Base-by-base conservation (phyloP, 208 protist genomes). In the Spongospora subterranea region DNA sequence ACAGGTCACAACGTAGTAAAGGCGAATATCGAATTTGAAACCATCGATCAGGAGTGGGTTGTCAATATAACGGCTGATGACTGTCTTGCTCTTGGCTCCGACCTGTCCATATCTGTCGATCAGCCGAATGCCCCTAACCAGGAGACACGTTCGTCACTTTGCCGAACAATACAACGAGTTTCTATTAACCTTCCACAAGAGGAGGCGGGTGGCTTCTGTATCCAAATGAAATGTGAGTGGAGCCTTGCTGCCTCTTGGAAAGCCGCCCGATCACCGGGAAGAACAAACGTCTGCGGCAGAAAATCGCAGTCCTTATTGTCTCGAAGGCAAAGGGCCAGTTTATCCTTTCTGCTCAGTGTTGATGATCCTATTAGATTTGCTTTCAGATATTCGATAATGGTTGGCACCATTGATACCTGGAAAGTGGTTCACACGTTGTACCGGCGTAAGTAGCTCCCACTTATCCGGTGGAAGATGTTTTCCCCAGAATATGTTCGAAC, bases 21-120 rank as follows among this genome's bases (percentile, higher is more conserved):
- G 39, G 45, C 93, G 77, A 0, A 92, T 45, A 66, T 93, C 93
- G 76, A 94, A 93, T 66, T 94, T 94, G 90, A 64, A 77, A n/a
- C 92, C 92, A 66, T 92, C 91, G 46, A 94, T 77, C 1, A 94
- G 88, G n/a, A 91, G 77, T 13, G 93, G 93, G 0, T 77, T 89
- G 0, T 46, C 0, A 46, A 94, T 60, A 54, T 94, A 94, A 29
- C 76, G 77, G 0, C 45, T 66, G 71, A 93, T 89, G 24, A 92
- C 90, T 20, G 20, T 6, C 17, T 53, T 88, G 32, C 39, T 43
- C 32, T 46, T 1, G 40, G 39, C 50, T n/a, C 89, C n/a, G 11
- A 77, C 46, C 46, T 90, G 46, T 39, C 46, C 29, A 38, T 82
- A 82, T 11, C 89, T 0, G 13, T 43, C 50, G 39, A 64, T 77